Evolutionary conservation across 2,329 filamentous ascomycete genomes (phyloP), one percentile per base, ranked within the genome.

Genomic region (Pseudonectria buxi): DNA sequence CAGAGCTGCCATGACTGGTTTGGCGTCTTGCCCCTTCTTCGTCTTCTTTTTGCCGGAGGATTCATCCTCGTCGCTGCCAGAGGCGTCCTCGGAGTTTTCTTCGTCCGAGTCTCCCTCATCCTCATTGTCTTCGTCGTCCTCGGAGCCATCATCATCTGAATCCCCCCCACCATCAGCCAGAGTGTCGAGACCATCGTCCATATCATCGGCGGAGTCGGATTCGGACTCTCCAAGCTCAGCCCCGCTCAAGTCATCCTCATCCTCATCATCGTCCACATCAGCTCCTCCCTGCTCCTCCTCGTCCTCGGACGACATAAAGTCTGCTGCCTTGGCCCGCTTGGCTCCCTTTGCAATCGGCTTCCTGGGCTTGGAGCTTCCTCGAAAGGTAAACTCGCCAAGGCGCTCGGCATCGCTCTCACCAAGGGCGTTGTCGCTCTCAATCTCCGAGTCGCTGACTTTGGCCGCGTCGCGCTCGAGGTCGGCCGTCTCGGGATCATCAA

Each of bases 381-480:
- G 64, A 45, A 81, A 81, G 1, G 65, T 76, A 55, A 85, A 95
- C 1, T 76, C 78, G 46, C 83, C 79, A 51, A 95, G 87, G 33
- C 74, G 74, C 57, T 94, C 87, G 46, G 86, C 81, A 50, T 96
- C 90, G 46, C 86, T 92, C 36, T 84, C 80, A 3, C 80, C 85
- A 54, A 96, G 81, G 1, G 87, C 90, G 25, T 74, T 63, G 37
- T 81, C 76, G 50, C 76, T 81, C 32, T 74, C 69, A 38, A 81
- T 81, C 45, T 81, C 76, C 18, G 78, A 78, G 28, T 75, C 72
- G 37, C 67, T 65, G n/a, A 66, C 65, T 30, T 57, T 51, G 3
- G 57, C 61, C 4, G 69, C 63, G 34, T 78, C 74, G 27, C 64
- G 62, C 31, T 71, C 68, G 9, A 80, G 58, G 40, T 81, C 67